Base-by-base conservation (phyloP, 192 early-diverging fungal species). In the Entomortierella beljakovae region DNA sequence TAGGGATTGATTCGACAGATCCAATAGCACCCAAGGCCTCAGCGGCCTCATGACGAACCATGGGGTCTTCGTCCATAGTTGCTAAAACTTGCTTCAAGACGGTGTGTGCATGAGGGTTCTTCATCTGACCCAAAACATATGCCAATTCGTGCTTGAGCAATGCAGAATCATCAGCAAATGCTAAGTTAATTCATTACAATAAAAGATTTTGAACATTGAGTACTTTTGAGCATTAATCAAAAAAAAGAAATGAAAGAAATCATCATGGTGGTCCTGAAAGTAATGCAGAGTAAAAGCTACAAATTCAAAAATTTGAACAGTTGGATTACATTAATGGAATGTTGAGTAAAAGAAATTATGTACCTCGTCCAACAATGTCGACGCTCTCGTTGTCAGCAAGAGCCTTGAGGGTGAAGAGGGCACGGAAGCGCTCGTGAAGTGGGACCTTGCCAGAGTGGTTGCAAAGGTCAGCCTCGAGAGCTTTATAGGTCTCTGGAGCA, bases 31-130 rank as follows among this genome's bases (percentile, higher is more conserved):
- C 96, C 57, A 99, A 81, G 2, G 98, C 96, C 82, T 99, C 98
- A 11, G 96, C 98, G 26, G 97, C 96, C 84, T 99, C 98, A 79
- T 99, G 98, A 6, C 98, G 88, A 53, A 98, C 97, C 98, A 99
- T 99, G 37, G 91, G 91, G 69, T 96, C 93, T 70, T 97, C 88
- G 20, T 80, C 68, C 57, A 71, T 80, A 48, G 89, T 73, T n/a
- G 82, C 86, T 65, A 99, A 84, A 11, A 97, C 93, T 28, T 68
- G 61, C 43, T 80, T 68, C 6, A 99, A 85, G 20, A 87, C 81
- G 0, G 85, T 85, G 46, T 96, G 91, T 16, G 98, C 96, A 13
- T 85, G 79, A 22, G 84, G 84, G 75, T 95, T 94, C 70, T 90
- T 88, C 90, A 96, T 98, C 85, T 99, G 98, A 64, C 98, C 98